Evolutionary conservation across 2,329 filamentous ascomycete species (phyloP).

Genomic region (Hymenoscyphus repandus): DNA sequence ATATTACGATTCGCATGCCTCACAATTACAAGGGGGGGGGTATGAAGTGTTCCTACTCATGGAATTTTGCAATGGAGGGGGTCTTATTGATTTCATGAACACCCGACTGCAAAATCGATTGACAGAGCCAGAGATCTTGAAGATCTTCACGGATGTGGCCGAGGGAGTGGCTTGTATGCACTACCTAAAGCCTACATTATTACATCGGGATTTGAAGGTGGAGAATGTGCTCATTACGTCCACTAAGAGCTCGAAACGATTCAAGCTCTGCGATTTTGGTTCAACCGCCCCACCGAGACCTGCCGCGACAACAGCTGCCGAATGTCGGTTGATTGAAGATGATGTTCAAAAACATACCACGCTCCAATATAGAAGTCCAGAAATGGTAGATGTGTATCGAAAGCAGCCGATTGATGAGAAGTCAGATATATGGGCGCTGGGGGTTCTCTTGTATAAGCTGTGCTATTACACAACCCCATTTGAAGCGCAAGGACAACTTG

Average conservation of each 20-base stretch:
- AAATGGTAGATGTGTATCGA: constrained; percentile 98
- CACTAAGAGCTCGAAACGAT: constrained; percentile 61
- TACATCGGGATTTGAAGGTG: constrained; percentile 94
- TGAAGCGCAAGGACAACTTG: constrained; percentile 94
- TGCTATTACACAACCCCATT: constrained; percentile 99
- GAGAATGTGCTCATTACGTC: constrained; percentile 85
- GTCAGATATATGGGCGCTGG: constrained; percentile 93
- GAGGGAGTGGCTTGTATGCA: constrained; percentile 99
- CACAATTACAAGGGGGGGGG: constrained; percentile 83
- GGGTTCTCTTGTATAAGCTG: constrained; percentile 92
- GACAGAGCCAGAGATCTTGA: constrained; percentile 94
- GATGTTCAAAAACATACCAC: constrained; percentile 97
- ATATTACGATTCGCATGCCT: constrained; percentile 97
- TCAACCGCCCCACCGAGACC: constrained; percentile 79
- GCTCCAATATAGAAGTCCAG: constrained; percentile 92
- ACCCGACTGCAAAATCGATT: constrained; percentile 91
- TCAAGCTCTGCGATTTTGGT: constrained; percentile 98
- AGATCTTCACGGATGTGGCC: constrained; percentile 93
- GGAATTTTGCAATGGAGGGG: constrained; percentile 94
- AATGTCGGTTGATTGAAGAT: constrained; percentile 90
- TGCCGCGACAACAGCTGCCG: constrained; percentile 78
- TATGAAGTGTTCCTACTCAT: constrained; percentile 98
- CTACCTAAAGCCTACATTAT: constrained; percentile 86
- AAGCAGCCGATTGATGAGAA: constrained; percentile 98
- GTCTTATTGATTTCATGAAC: constrained; percentile 99